phyloP scores from a whole-genome alignment of 768 basidiomycete species.

The Rhizopogon salebrosus region DNA sequence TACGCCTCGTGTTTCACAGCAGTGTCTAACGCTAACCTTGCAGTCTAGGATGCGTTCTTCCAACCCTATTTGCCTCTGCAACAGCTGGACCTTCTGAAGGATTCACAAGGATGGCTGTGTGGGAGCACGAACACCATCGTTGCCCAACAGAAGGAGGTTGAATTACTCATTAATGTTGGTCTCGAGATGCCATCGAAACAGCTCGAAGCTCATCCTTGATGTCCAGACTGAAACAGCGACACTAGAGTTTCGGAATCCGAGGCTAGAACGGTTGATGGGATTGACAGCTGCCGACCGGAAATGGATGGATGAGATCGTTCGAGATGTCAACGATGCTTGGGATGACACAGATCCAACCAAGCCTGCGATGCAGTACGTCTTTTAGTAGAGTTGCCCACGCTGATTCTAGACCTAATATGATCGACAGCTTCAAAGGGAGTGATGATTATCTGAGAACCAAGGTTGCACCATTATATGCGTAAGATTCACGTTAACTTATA shows the following conservation, averaged over 20 bases:
- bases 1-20: conserved; percentile 18
- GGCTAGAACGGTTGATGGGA: conserved; percentile 68
- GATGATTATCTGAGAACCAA: conserved; percentile 92
- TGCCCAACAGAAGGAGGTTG: conserved; percentile 87
- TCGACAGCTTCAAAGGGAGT: conserved; percentile 80
- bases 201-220: background rate
- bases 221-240: conserved; percentile 76
- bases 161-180: conserved; percentile 82
- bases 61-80: conserved; percentile 97
- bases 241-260: conserved; percentile 84
- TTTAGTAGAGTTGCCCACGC: background rate
- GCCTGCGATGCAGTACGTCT: conserved; percentile 60
- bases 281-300: conserved; percentile 91
- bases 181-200: background rate
- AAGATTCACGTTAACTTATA: background rate
- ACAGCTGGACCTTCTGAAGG: conserved; percentile 83
- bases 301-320: conserved; percentile 96
- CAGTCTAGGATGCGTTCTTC: conserved; percentile 80
- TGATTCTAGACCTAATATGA: background rate
- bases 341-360: conserved; percentile 55
- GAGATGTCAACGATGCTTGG: conserved; percentile 82
- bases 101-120: conserved; percentile 81
- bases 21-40: conserved; percentile 1
- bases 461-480: conserved; percentile 33
- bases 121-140: conserved; percentile 97